phyloP scores from a whole-genome alignment of 768 basidiomycete species.

The Kwoniella sp. region DNA sequence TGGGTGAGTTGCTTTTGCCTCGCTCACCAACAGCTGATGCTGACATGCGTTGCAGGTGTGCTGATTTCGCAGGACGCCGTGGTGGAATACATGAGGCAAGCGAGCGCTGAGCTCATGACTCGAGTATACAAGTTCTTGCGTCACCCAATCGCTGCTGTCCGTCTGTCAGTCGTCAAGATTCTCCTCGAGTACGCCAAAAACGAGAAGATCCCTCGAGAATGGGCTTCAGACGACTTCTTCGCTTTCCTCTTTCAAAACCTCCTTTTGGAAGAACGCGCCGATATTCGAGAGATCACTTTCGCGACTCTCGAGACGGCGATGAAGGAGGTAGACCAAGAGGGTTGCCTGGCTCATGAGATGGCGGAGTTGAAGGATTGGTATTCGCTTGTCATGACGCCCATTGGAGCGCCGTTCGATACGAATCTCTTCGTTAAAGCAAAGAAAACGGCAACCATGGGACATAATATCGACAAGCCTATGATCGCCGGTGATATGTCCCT shows the following conservation, averaged over 20 bases:
- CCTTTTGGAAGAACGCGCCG: slow-evolving; percentile 81
- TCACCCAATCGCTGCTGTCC: slow-evolving; percentile 90
- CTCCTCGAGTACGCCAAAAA: slow-evolving; percentile 82
- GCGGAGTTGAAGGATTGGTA: slow-evolving; percentile 68
- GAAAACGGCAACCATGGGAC: slow-evolving; percentile 60
- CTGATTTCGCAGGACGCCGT: slow-evolving; percentile 77
- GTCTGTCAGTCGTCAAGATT: slow-evolving; percentile 87
- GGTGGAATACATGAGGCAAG: slow-evolving; percentile 66
- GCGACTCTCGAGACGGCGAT: slow-evolving; percentile 74
- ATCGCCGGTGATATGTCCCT: slow-evolving; percentile 84
- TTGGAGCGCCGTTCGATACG: slow-evolving; percentile 75
- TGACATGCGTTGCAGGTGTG: slow-evolving; percentile 63
- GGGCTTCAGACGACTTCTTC: slow-evolving; percentile 76
- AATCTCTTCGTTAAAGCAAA: slow-evolving; percentile 65
- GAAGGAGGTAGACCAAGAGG: slow-evolving; percentile 60
- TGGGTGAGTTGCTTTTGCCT: slow-evolving; percentile 63
- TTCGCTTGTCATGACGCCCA: slow-evolving; percentile 80
- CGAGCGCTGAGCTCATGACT: slow-evolving; percentile 58
- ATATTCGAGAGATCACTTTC: slow-evolving; percentile 75
- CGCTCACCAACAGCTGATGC: background rate
- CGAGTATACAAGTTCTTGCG: slow-evolving; percentile 95
- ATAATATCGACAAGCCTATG: slow-evolving; percentile 97
- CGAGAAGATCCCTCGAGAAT: slow-evolving; percentile 68
- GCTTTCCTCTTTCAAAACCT: slow-evolving; percentile 91
- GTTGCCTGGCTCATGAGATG: slow-evolving; percentile 4